phyloP scores from a whole-genome alignment of 768 basidiomycete genomes.

The Suillus ampliporus region DNA sequence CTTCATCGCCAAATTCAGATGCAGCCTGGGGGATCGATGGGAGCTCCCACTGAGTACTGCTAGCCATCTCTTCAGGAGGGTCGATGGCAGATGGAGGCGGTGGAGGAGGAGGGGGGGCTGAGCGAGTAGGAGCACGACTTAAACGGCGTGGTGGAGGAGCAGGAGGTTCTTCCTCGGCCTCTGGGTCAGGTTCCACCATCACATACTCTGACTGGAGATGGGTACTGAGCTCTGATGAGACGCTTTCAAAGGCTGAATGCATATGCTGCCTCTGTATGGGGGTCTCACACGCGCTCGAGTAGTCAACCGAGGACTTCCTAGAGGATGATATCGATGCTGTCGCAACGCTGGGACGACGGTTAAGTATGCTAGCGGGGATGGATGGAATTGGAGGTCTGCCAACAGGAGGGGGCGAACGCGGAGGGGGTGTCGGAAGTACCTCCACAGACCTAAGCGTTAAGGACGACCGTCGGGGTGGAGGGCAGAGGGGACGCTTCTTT shows the following conservation, averaged over 20 bases:
- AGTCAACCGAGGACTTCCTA: constrained; percentile 45
- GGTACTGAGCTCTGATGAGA: constrained; percentile 6
- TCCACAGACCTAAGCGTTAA: constrained; percentile 31
- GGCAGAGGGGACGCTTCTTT: constrained; percentile 56
- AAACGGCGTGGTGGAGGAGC: constrained; percentile 50
- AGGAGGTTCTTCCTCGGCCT: constrained; percentile 34
- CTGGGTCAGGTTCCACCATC: constrained; percentile 62
- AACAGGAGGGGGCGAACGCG: constrained; percentile 41
- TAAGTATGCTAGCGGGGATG: constrained; percentile 36
- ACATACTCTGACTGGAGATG: constrained; percentile 58
- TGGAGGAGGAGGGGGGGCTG: constrained; percentile 39
- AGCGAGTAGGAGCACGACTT: constrained; percentile 29
- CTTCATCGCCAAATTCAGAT: constrained; percentile 61
- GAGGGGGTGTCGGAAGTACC: constrained; percentile 53
- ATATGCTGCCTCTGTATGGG: constrained; percentile 16
- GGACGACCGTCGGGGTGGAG: constrained; percentile 51
- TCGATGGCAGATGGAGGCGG: constrained; percentile 45
- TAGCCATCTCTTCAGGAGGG: constrained; percentile 41
- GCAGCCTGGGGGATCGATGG: constrained; percentile 61
- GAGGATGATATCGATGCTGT: constrained; percentile 39
- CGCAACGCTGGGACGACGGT: constrained; percentile 46
- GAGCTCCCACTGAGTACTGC: constrained; percentile 66
- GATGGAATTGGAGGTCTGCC: constrained; percentile 44
- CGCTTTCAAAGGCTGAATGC: background rate
- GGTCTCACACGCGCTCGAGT: constrained; percentile 18